Base-by-base conservation (phyloP, 768 basidiomycete species). In the Mycena chlorophos region DNA sequence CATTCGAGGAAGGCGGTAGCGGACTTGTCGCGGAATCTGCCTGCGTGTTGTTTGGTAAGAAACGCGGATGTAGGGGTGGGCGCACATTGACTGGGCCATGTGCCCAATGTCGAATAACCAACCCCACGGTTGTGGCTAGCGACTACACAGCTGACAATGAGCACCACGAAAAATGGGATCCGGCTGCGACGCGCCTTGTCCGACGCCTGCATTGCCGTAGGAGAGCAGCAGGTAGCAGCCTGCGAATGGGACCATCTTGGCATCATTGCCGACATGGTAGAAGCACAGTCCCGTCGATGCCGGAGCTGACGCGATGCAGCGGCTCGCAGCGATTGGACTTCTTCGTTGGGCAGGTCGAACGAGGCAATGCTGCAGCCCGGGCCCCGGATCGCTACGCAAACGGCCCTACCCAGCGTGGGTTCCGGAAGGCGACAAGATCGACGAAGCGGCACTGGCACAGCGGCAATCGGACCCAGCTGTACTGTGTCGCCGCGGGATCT, bases 41-140 rank as follows among this genome's bases (percentile, higher is more conserved):
- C n/a, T n/a, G 40, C 28, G 37, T 14, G 22, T 19, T 20, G 3
- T 27, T 53, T 20, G 51, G 56, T 38, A n/a, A 47, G 31, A 49
- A 14, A 22, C 12, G 16, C 22, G 49, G 38, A 49, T 25, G 6
- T 31, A 20, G 5, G 10, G 38, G 19, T 16, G 34, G 42, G 27
- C 82, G 46, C 64, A 94, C 92, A 85, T 88, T 28, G 86, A 84
- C 69, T 98, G 96, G 16, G 98, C 90, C 96, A 99, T 99, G 71
- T 99, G 97, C 20, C 92, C 92, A 25, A 99, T 96, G 66, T 99
- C 97, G 69, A 99, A 99, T 27, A 99, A 77, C 0, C 94, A 94
- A 1, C 83, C 91, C 31, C 91, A 66, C 98, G 89, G 42, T 88
- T 84, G 71, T 99, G 96, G 63, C 91, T 94, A 6, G 88, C 85